phyloP scores from a whole-genome alignment of 352 stramenopile species.

The Chloridella minuta region DNA sequence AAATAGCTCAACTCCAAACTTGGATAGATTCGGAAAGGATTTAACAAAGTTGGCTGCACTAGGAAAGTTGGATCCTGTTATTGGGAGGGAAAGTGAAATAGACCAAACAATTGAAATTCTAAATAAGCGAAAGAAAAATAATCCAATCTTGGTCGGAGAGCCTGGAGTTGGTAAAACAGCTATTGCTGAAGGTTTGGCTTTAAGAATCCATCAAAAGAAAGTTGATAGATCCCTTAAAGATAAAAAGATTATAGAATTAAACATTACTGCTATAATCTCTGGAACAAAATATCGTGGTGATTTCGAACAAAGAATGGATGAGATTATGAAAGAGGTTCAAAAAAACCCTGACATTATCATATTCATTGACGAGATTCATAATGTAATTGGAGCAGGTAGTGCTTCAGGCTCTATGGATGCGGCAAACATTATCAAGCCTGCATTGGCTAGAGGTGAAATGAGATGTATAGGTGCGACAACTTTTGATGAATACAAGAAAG shows the following conservation, averaged over 20 bases:
- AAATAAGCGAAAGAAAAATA: conserved; percentile 77
- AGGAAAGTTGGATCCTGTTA: conserved; percentile 86
- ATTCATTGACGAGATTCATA: conserved; percentile 92
- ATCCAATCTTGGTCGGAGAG: conserved; percentile 80
- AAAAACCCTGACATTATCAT: conserved; percentile 76
- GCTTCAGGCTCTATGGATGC: conserved; percentile 66
- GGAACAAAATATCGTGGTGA: conserved; percentile 91
- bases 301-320: conserved; percentile 84
- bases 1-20: too few relatives aligned
- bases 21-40: too few relatives aligned
- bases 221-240: conserved; percentile 33
- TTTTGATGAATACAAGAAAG: conserved; percentile 73
- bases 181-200: conserved; percentile 63
- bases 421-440: conserved; percentile 84
- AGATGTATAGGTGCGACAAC: conserved; percentile 88
- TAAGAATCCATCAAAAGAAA: conserved; percentile 67
- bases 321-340: conserved; percentile 60
- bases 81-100: conserved; percentile 85
- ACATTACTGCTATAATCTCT: conserved; percentile 75
- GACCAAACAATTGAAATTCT: conserved; percentile 67
- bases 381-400: conserved; percentile 59
- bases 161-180: conserved; percentile 70
- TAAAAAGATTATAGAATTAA: conserved; percentile 52
- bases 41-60: too few relatives aligned
- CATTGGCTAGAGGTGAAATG: conserved; percentile 68